Conservation (phyloP, 495 filamentous ascomycete genomes). For the Bathelium albidoporum region DNA sequence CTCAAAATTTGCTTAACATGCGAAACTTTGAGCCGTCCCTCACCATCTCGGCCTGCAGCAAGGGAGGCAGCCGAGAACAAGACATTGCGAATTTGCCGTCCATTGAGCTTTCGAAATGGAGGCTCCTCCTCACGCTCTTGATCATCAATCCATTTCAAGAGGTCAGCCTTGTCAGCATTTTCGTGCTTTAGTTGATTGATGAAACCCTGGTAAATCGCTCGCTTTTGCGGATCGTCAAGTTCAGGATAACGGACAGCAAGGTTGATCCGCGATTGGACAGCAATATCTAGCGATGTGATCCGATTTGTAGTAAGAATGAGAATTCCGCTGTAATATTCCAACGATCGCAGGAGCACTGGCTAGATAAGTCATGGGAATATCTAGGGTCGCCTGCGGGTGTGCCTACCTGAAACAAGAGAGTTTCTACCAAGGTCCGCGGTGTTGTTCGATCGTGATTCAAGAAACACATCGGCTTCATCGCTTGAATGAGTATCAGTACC, state of each 20-base stretch:
- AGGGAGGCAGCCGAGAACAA: neutral
- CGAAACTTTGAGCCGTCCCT: neutral
- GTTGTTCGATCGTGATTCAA: constrained; percentile 37
- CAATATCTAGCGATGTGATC: constrained; percentile 32
- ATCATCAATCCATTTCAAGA: neutral
- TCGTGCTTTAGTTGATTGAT: neutral
- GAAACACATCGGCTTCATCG: constrained; percentile 61
- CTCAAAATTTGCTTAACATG: constrained; percentile 1
- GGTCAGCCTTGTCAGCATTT: neutral
- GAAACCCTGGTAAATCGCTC: neutral
- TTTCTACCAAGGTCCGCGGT: constrained; percentile 28
- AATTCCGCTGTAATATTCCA: constrained; percentile 52
- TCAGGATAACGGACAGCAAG: constrained; percentile 33
- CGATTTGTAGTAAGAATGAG: constrained; percentile 44
- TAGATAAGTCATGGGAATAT: neutral
- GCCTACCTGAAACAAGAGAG: constrained; percentile 24
- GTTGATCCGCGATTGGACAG: constrained; percentile 35
- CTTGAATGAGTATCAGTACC: neutral
- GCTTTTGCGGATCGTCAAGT: constrained; percentile 17
- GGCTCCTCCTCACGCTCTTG: neutral
- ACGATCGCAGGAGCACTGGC: constrained; percentile 39
- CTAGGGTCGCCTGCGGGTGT: neutral
- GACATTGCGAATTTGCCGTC: neutral
- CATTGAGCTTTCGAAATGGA: constrained; percentile 1
- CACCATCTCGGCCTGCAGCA: neutral